These are phyloP conservation scores for Podospora tetraspora DNA, from an alignment of 495 filamentous ascomycete genomes.

Conservation along the genomic window DNA sequence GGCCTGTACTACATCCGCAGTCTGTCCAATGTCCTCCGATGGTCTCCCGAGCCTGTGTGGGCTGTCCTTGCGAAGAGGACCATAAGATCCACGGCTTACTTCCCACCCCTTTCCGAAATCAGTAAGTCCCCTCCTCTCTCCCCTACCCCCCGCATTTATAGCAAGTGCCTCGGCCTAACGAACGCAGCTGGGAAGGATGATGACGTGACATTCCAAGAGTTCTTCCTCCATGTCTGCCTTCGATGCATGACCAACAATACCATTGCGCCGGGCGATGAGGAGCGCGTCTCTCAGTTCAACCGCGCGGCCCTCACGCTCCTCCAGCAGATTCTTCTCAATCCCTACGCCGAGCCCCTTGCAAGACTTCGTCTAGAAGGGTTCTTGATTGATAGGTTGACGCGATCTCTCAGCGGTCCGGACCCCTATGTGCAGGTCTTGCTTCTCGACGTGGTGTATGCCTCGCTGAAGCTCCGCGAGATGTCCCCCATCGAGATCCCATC, in stretches of 20 bases:
- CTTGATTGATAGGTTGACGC: constrained; percentile 64
- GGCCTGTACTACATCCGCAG: constrained; percentile 74
- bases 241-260: constrained; percentile 50
- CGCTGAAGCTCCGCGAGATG: constrained; percentile 60
- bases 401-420: constrained; percentile 56
- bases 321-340: constrained; percentile 69
- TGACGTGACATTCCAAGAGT: constrained; percentile 53
- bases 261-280: constrained; percentile 29
- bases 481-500: constrained; percentile 38
- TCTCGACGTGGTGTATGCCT: constrained; percentile 67
- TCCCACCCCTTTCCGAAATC: constrained; percentile 37
- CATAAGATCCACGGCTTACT: constrained; percentile 35
- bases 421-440: constrained; percentile 67
- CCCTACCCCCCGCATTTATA: background rate
- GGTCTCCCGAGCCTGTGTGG: constrained; percentile 57
- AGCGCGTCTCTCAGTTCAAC: constrained; percentile 55
- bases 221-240: constrained; percentile 56
- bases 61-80: constrained; percentile 49
- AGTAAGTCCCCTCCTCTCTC: constrained; percentile 34
- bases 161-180: constrained; percentile 17
- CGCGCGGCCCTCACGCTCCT: constrained; percentile 65
- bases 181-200: constrained; percentile 40
- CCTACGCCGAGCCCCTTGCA: constrained; percentile 58
- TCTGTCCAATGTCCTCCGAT: constrained; percentile 63
- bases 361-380: constrained; percentile 65